Evolutionary conservation across 805 yeast genomes (phyloP).

Genomic region (Kodamaea fukazawae): DNA sequence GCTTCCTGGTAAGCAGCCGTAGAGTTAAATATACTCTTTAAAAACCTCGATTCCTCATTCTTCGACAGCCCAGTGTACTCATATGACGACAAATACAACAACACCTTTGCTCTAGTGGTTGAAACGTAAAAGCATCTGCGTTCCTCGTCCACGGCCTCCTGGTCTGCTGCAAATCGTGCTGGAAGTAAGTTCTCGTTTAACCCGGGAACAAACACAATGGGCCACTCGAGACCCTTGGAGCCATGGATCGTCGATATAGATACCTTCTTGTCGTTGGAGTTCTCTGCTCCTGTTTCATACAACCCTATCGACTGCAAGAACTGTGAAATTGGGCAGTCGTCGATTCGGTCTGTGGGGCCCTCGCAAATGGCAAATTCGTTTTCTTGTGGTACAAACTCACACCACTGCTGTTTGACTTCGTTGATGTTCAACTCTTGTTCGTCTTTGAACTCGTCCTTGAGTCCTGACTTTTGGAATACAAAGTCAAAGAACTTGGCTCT

Average conservation of each 20-base stretch:
- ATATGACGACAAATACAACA: conserved; percentile 46
- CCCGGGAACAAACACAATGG: conserved; percentile 80
- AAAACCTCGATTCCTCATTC: conserved; percentile 29
- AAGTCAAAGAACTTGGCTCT: conserved; percentile 18
- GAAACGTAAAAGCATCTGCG: conserved; percentile 87
- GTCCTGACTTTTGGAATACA: conserved; percentile 28
- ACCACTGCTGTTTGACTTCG: conserved; percentile 39
- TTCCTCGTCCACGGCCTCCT: conserved; percentile 60
- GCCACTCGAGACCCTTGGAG: conserved; percentile 95
- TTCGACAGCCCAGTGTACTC: conserved; percentile 10
- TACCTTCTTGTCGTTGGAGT: conserved; percentile 21
- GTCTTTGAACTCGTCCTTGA: conserved; percentile 24
- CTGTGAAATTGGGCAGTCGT: conserved; percentile 18
- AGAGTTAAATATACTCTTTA: conserved; percentile 13
- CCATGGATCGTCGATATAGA: conserved; percentile 83
- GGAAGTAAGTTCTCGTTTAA: conserved; percentile 68
- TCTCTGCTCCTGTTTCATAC: conserved; percentile 23
- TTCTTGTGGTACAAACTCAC: conserved; percentile 32
- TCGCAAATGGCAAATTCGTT: neutral
- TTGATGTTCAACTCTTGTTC: conserved; percentile 37
- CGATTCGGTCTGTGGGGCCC: neutral
- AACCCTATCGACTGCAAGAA: conserved; percentile 36
- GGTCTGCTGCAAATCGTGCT: conserved; percentile 43
- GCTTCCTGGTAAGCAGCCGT: conserved; percentile 16
- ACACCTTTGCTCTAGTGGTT: conserved; percentile 70